Percentiles rank a stretch among this genome's conserved stretches.
Conservation (phyloP, 768 basidiomycete species). For the Kwoniella europaea region DNA sequence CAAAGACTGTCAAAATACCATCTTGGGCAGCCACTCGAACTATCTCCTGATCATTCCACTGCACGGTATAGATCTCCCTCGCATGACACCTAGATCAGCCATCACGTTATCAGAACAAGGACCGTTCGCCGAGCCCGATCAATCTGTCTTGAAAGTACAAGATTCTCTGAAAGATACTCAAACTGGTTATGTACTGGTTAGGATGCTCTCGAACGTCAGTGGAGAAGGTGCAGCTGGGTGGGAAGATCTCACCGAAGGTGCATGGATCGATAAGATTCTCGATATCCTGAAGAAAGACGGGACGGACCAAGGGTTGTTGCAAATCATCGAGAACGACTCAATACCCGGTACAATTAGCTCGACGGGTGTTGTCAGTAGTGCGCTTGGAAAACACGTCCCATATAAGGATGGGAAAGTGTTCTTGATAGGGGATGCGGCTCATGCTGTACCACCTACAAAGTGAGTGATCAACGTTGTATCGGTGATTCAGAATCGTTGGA, state of each 20-base stretch:
- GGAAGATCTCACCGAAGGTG: slow-evolving; percentile 16
- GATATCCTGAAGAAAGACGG: slow-evolving; percentile 14
- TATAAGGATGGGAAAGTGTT: slow-evolving; percentile 7
- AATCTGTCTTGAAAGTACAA: background rate
- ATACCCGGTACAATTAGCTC: slow-evolving; percentile 17
- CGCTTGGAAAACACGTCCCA: background rate
- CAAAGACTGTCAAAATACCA: slow-evolving; percentile 15
- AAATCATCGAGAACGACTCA: slow-evolving; percentile 12
- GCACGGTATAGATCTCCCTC: background rate
- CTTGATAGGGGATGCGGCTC: slow-evolving; percentile 30
- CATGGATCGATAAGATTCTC: slow-evolving; percentile 22
- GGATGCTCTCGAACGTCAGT: background rate
- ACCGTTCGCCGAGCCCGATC: slow-evolving; percentile 17
- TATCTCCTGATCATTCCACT: slow-evolving; percentile 20
- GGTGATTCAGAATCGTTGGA: background rate
- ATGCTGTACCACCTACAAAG: slow-evolving; percentile 28
- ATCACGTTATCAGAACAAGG: background rate
- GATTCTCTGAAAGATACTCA: slow-evolving; percentile 11
- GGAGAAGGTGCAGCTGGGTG: slow-evolving; percentile 8
- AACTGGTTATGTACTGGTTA: slow-evolving; percentile 22
- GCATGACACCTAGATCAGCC: slow-evolving; percentile 2
- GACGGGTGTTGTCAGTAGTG: slow-evolving; percentile 21
- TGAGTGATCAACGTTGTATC: slow-evolving; percentile 8
- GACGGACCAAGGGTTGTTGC: slow-evolving; percentile 8
- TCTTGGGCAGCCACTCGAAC: slow-evolving; percentile 18